Evolutionary conservation across 2,329 filamentous ascomycete species (phyloP).

Genomic region (Sarocladium strictum): DNA sequence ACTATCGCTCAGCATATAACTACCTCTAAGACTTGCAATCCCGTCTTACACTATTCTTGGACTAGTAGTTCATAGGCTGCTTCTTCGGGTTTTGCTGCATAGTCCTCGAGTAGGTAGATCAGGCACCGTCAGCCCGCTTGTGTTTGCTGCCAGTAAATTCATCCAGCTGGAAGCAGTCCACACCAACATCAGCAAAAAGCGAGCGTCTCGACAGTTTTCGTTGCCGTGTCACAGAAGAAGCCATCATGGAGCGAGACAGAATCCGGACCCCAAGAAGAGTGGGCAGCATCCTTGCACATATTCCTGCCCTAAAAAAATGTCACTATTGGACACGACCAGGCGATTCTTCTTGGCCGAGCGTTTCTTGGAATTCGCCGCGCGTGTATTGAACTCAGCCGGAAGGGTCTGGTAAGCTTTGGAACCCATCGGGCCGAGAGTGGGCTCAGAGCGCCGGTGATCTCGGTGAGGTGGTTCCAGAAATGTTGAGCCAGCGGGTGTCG

Average conservation of each 20-base stretch:
- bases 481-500: not conserved
- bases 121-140: not conserved
- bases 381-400: too few species aligned
- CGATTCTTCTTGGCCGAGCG: not conserved
- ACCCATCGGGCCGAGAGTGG: too few species aligned
- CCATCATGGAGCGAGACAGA: not conserved
- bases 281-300: not conserved
- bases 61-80: not conserved
- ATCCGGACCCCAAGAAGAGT: not conserved
- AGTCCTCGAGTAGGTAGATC: not conserved
- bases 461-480: not conserved
- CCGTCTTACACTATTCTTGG: too few species aligned
- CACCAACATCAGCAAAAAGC: not conserved
- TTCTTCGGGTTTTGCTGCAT: not conserved
- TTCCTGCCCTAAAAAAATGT: not conserved
- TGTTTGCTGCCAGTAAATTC: not conserved
- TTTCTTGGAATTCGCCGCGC: too few species aligned
- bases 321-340: not conserved
- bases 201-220: not conserved
- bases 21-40: too few species aligned
- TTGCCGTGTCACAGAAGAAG: not conserved
- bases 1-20: too few species aligned
- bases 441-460: not conserved
- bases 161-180: not conserved
- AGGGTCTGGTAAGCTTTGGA: too few species aligned